phyloP scores from a whole-genome alignment of 495 filamentous ascomycete genomes.

The Aspergillus haitiensis region DNA sequence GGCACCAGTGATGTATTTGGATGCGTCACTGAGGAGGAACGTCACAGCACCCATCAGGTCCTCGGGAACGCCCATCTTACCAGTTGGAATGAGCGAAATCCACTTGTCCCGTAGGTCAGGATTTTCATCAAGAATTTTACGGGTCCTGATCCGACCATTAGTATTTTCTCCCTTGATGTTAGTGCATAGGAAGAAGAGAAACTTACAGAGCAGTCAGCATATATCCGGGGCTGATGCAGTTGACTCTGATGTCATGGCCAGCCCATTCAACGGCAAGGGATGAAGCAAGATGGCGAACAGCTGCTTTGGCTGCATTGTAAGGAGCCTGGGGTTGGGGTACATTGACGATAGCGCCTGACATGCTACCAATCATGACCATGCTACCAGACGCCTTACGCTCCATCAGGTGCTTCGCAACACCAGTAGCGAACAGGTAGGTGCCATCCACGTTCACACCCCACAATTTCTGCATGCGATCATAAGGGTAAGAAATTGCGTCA shows the following conservation, averaged over 20 bases:
- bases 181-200: constrained; percentile 3
- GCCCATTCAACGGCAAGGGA: constrained; percentile 91
- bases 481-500: constrained; percentile 81
- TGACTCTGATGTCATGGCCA: constrained; percentile 77
- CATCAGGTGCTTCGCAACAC: constrained; percentile 87
- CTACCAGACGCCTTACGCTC: constrained; percentile 73
- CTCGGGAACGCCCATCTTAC: constrained; percentile 87
- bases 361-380: constrained; percentile 93
- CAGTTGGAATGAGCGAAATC: constrained; percentile 87
- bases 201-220: constrained; percentile 84
- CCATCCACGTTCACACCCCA: constrained; percentile 95
- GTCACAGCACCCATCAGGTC: constrained; percentile 93
- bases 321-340: constrained; percentile 92
- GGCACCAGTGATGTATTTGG: constrained; percentile 82
- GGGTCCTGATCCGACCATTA: constrained; percentile 58
- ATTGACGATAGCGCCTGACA: constrained; percentile 91
- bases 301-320: constrained; percentile 88
- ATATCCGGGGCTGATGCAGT: constrained; percentile 89
- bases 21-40: constrained; percentile 85
- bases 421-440: constrained; percentile 84
- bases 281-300: constrained; percentile 77
- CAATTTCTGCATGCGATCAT: constrained; percentile 85
- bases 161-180: constrained; percentile 6
- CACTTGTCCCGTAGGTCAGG: constrained; percentile 83
- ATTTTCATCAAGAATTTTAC: constrained; percentile 92